Evolutionary conservation across 2,329 filamentous ascomycete genomes (phyloP), one percentile per base, ranked within the genome.

Genomic region (Septoria linicola): DNA sequence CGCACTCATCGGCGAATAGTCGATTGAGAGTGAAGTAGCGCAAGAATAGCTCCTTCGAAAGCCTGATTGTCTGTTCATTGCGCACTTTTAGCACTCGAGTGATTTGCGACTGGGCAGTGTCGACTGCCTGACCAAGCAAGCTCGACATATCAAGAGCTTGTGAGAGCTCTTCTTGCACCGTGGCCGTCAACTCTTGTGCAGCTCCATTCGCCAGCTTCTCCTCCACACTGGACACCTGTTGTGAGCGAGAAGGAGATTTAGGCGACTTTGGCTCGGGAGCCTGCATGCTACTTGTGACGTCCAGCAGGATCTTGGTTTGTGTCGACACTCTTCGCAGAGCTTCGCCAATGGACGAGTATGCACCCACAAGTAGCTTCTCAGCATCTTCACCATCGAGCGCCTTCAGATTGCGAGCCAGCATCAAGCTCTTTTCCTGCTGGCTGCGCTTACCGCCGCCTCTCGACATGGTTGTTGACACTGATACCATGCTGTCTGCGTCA

Each of bases 251-350:
- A 1, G 75, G 77, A 53, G 76, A 80, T 56, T 70, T 70, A 11
- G 72, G 68, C 3, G 59, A 61, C 25, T 53, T 72, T 8, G 53
- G 35, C 19, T 59, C 55, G 11, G 70, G 72, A 25, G 75, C 68
- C 14, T 80, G 76, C 44, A 88, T 78, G 10, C 82, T 85, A 67
- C 90, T 96, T 1, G 91, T 93, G 16, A 96, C 88, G 69, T 99
- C 93, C 8, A 99, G 77, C n/a, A 99, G 73, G 8, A 97, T 84
- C 69, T 99, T 99, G 49, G 93, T 87, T 67, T 97, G 92, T 0
- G 89, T 91, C 14, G 89, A 89, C 6, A 96, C 74, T 63, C 93
- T 81, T 50, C 93, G 80, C 41, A 99, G 69, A 3, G 88, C 88
- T 72, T 99, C 93, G 3, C 92, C 87, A 7, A 96, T 85, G 27